A percentile compares a stretch with the other conserved stretches of the same genome.
Evolutionary conservation across 2,329 filamentous ascomycete species (phyloP).

Genomic region (Sclerotinia sclerotiorum): DNA sequence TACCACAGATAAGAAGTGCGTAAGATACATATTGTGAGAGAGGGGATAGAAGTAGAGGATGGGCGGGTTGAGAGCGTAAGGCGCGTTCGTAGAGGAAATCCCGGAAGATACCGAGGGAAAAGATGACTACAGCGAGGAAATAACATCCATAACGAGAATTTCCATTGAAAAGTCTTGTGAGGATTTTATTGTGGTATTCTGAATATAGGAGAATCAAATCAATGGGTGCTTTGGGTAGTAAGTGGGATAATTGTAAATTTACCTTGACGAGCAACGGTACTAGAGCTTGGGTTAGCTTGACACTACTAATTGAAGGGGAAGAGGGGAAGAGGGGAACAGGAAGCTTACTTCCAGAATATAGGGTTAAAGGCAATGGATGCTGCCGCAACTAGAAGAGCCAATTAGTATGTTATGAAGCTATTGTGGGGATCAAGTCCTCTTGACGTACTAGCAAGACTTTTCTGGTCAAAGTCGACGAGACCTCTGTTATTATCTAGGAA

Average conservation of each 20-base stretch:
- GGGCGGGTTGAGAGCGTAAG: slow-evolving; percentile 71
- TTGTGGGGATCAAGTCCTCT: slow-evolving; percentile 17
- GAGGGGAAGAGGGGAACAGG: slow-evolving; percentile 17
- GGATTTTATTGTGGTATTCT: slow-evolving; percentile 90
- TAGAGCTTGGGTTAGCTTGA: slow-evolving; percentile 42
- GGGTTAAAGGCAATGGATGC: slow-evolving; percentile 90
- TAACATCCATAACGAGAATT: slow-evolving; percentile 83
- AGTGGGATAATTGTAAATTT: slow-evolving; percentile 34
- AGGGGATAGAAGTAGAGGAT: slow-evolving; percentile 66
- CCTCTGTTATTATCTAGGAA: slow-evolving; percentile 33
- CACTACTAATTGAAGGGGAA: neutral
- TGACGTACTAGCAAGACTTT: slow-evolving; percentile 63
- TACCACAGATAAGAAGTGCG: slow-evolving; percentile 71
- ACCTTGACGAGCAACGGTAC: slow-evolving; percentile 83
- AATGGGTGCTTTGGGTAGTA: slow-evolving; percentile 24
- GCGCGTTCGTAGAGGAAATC: slow-evolving; percentile 86
- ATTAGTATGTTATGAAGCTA: slow-evolving; percentile 30
- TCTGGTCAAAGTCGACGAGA: slow-evolving; percentile 63
- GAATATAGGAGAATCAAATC: slow-evolving; percentile 26
- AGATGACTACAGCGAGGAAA: slow-evolving; percentile 82
- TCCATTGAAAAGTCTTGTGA: slow-evolving; percentile 83
- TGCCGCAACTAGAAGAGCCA: slow-evolving; percentile 65
- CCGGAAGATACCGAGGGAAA: slow-evolving; percentile 84
- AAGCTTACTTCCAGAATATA: slow-evolving; percentile 96
- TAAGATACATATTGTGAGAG: slow-evolving; percentile 64